Evolutionary conservation across 805 yeast species (phyloP).

Genomic region (Pichia nanzhaoensis): DNA sequence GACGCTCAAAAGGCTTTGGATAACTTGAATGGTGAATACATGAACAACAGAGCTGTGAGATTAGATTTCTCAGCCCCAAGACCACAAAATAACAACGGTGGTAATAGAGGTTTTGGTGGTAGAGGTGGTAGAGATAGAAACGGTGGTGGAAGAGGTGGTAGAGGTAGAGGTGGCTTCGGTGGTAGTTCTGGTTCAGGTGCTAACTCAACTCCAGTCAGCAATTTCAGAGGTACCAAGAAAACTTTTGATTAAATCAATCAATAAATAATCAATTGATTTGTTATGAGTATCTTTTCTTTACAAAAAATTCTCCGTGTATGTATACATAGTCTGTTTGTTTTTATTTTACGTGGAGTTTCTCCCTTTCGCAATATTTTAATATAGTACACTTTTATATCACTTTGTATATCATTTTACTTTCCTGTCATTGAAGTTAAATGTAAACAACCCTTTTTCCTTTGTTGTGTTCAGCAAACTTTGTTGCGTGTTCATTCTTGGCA

Average conservation of each 20-base stretch:
- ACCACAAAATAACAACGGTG: slow-evolving; percentile 29
- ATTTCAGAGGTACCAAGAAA: slow-evolving; percentile 79
- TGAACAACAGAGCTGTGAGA: slow-evolving; percentile 91
- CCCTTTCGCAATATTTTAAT: slow-evolving; percentile 9
- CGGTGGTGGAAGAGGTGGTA: slow-evolving; percentile 28
- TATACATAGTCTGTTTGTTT: slow-evolving; percentile 9
- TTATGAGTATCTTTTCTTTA: slow-evolving; percentile 11
- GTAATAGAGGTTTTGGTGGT: slow-evolving; percentile 14
- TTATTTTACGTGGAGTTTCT: slow-evolving; percentile 6
- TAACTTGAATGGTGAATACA: slow-evolving; percentile 80
- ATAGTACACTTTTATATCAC: background rate
- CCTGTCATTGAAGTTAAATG: background rate
- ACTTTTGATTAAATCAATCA: slow-evolving; percentile 55
- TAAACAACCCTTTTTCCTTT: too few relatives aligned
- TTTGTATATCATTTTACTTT: background rate
- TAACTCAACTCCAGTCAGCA: slow-evolving; percentile 52
- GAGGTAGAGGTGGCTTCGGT: slow-evolving; percentile 38
- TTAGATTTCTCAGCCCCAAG: slow-evolving; percentile 90
- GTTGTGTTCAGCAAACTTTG: too few relatives aligned
- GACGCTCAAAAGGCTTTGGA: slow-evolving; percentile 87
- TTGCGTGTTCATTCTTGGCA: too few relatives aligned
- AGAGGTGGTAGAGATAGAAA: slow-evolving; percentile 29
- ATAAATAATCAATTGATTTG: background rate
- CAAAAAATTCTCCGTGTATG: slow-evolving; percentile 10
- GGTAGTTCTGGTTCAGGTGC: slow-evolving; percentile 52